phyloP scores from a whole-genome alignment of 495 filamentous ascomycete species.

The Penicillium odoratum region DNA sequence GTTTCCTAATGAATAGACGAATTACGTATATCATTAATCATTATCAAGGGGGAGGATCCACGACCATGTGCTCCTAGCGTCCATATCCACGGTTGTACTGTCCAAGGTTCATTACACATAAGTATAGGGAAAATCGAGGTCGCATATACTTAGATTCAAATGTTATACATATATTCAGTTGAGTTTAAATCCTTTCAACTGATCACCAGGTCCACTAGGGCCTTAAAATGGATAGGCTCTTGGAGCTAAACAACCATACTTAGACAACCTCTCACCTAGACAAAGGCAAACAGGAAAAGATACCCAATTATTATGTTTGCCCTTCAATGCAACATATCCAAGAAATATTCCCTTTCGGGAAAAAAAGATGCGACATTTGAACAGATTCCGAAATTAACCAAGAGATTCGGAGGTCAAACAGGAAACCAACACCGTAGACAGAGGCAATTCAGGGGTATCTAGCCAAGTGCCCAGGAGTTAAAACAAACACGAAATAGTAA shows the following conservation, averaged over 20 bases:
- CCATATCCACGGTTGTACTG: not conserved
- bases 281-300: not conserved
- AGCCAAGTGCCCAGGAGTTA: slow-evolving; percentile 27
- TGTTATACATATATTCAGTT: no score
- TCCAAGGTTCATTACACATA: no score
- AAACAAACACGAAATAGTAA: slow-evolving; percentile 10
- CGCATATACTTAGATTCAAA: no score
- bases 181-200: no score
- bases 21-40: no score
- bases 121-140: no score
- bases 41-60: slow-evolving; percentile 1
- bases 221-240: not conserved
- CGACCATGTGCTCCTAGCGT: slow-evolving; percentile 5
- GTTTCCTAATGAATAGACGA: no score
- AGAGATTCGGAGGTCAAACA: slow-evolving; percentile 11
- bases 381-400: slow-evolving; percentile 20
- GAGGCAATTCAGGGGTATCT: slow-evolving; percentile 34
- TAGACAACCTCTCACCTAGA: not conserved
- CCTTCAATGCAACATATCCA: slow-evolving; percentile 10
- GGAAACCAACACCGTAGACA: slow-evolving; percentile 22
- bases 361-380: slow-evolving; percentile 11
- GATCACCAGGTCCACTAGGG: no score
- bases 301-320: slow-evolving; percentile 8
- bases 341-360: not conserved
- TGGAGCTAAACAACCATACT: not conserved